phyloP scores from a whole-genome alignment of 495 filamentous ascomycete genomes.

The Copromyces sp. region DNA sequence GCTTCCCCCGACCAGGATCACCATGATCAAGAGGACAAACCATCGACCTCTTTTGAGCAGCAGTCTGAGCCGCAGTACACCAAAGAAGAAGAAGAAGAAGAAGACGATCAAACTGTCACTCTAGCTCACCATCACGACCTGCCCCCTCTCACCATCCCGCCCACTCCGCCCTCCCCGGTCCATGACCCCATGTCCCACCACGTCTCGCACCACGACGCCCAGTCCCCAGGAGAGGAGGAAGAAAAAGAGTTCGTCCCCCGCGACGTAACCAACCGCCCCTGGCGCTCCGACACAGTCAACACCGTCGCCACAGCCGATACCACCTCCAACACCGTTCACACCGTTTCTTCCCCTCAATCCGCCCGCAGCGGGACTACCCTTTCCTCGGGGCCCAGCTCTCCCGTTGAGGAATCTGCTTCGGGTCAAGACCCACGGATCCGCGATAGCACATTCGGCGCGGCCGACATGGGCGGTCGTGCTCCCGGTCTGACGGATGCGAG shows the following conservation, averaged over 20 bases:
- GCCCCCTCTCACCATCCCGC: not conserved
- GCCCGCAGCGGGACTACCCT: conserved; percentile 12
- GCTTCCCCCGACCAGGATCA: not conserved
- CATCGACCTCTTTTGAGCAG: not conserved
- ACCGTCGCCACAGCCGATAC: not conserved
- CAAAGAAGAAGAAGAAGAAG: rapidly evolving
- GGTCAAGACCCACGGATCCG: conserved; percentile 7
- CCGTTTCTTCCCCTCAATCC: conserved; percentile 12
- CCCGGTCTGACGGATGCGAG: conserved; percentile 2
- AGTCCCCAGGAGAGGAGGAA: not conserved
- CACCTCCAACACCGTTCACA: not conserved
- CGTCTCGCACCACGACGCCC: not conserved
- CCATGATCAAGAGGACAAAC: not conserved
- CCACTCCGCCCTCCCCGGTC: not conserved
- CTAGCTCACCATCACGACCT: not conserved
- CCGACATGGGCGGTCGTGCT: conserved; percentile 1
- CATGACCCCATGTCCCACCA: too few species aligned
- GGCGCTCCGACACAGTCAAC: not conserved
- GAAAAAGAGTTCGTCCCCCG: not conserved
- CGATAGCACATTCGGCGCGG: not conserved
- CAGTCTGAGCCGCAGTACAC: not conserved
- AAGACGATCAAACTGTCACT: not conserved
- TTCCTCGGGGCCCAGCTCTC: conserved; percentile 11
- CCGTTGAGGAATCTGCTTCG: not conserved
- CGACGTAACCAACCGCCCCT: conserved; percentile 1